These are phyloP conservation scores for Quercus robur DNA, from an alignment of 306 rosid species.

Conservation along the genomic window DNA sequence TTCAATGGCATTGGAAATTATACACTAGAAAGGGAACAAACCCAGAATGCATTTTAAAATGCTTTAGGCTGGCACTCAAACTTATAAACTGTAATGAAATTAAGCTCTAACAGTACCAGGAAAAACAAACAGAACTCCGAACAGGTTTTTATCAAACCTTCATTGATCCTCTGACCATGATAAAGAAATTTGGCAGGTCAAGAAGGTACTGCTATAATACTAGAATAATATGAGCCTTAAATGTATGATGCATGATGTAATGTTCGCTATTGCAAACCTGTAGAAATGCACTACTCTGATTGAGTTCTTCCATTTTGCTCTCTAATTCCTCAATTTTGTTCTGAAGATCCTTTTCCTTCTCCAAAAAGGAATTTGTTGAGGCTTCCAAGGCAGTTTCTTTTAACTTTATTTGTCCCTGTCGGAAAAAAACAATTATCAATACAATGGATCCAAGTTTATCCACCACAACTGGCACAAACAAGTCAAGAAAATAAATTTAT, in stretches of 20 bases:
- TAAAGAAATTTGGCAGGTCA: not conserved
- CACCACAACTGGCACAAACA: constrained; percentile 5
- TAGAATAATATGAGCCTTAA: not conserved
- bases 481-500: not conserved
- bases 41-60: not conserved
- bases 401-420: constrained; percentile 58
- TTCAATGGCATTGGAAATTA: not conserved
- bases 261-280: constrained; percentile 41
- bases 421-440: constrained; percentile 5
- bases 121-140: not conserved
- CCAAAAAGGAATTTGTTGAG: constrained; percentile 49
- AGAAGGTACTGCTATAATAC: not conserved
- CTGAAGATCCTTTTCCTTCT: constrained; percentile 76
- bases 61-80: not conserved
- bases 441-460: not conserved
- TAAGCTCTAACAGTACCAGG: not conserved
- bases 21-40: not conserved
- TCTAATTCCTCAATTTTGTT: constrained; percentile 68
- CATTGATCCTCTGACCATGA: not conserved
- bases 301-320: constrained; percentile 55
- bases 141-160: not conserved
- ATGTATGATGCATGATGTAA: not conserved
- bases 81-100: not conserved
- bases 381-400: constrained; percentile 70
- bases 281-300: constrained; percentile 38